Evolutionary conservation across 306 rosid genomes (phyloP), one percentile per base, ranked within the genome.

Genomic region (Spatholobus suberectus): DNA sequence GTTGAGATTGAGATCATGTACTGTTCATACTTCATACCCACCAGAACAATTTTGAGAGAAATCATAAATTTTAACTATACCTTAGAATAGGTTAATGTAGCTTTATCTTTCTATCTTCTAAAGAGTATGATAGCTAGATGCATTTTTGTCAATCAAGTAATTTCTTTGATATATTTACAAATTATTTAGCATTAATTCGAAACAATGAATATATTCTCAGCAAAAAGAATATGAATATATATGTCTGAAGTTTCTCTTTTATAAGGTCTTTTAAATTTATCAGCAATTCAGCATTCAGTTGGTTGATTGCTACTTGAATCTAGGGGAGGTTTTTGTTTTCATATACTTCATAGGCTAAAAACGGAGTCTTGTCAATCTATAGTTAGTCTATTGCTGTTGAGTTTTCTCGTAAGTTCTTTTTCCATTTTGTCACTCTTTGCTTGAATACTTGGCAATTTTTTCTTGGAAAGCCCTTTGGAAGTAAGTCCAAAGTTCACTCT

Each of bases 401-500:
- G 35, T 55, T 58, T 70, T 71, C 46, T 69, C 55, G 10, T 12
- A 18, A 18, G 73, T 61, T 44, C 10, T 59, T 58, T 27, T 40
- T 68, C 14, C 73, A 29, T 27, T 17, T 70, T 21, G 10, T 27
- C 17, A 55, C 47, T 40, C 44, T 40, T 70, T 17, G 44, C 38
- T 41, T 59, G 71, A 57, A 58, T 71, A n/a, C 62, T 4, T 32
- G 37, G 65, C n/a, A 70, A 26, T 20, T 44, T 32, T 71, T 81
- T 59, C 63, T 71, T 44, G 63, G 11, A 59, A 70, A 40, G 2
- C 40, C 49, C 63, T 32, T 6, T 34, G 77, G 32, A 55, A 38
- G 40, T 15, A 40, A 38, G 46, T 66, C 76, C 76, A 52, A 47
- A 81, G 26, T 80, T 70, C 65, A 17, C 21, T 58, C 47, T 20